Evolutionary conservation across 2,329 filamentous ascomycete species (phyloP).

Genomic region (Cordyceps fumosorosea): DNA sequence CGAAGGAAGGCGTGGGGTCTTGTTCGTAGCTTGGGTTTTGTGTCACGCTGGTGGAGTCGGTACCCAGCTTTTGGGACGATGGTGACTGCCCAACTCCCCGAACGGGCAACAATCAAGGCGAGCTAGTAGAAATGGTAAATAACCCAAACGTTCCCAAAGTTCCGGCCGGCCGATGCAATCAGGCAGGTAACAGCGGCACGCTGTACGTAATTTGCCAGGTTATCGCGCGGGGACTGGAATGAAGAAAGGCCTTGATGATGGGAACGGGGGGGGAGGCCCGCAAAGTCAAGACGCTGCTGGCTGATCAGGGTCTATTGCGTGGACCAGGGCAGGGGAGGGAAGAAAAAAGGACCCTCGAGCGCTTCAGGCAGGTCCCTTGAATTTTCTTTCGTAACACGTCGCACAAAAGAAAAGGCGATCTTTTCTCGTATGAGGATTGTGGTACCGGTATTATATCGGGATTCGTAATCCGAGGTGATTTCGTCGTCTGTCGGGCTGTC

Average conservation of each 20-base stretch:
- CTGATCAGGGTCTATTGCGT: conserved; percentile 6
- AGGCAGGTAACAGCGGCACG: neutral
- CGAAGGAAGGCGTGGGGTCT: neutral
- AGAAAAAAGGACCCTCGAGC: neutral
- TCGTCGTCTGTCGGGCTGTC: neutral
- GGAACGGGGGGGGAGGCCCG: neutral
- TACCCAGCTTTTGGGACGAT: neutral
- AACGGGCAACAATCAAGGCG: neutral
- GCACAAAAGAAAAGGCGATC: neutral
- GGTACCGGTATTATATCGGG: neutral
- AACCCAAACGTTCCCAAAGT: neutral
- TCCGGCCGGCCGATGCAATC: neutral
- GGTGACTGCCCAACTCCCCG: neutral
- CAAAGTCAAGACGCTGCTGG: neutral
- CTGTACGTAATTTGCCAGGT: neutral
- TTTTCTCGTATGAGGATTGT: neutral
- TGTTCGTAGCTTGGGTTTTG: neutral
- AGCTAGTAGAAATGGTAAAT: neutral
- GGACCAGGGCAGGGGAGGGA: neutral
- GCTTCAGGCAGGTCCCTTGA: neutral
- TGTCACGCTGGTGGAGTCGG: neutral
- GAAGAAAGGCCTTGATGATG: neutral
- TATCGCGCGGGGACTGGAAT: neutral
- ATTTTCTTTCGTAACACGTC: neutral
- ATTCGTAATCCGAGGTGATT: neutral